A percentile compares a stretch with the other conserved stretches of the same genome.
Conservation (phyloP, 441 rosid genomes). For the Arabidopsis lyrata region DNA sequence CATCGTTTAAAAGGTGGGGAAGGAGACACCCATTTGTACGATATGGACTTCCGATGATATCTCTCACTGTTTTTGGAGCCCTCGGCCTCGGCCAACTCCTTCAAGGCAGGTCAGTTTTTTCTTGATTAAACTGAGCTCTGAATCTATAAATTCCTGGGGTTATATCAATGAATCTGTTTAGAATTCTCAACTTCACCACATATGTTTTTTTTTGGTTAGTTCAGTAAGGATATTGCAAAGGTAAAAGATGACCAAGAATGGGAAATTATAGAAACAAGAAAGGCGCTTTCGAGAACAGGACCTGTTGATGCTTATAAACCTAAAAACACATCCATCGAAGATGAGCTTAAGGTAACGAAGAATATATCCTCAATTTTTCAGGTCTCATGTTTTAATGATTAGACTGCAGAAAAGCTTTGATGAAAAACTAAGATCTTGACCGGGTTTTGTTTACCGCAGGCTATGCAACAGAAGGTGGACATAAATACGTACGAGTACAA, state of each 20-base stretch:
- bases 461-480: constrained; percentile 78
- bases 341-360: constrained; percentile 73
- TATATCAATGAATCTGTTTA: constrained; percentile 3
- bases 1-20: constrained; percentile 83
- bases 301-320: constrained; percentile 79
- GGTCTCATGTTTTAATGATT: background rate
- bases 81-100: constrained; percentile 85
- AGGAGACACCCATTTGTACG: constrained; percentile 81
- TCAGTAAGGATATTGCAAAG: constrained; percentile 89
- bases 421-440: background rate
- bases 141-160: background rate
- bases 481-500: constrained; percentile 79
- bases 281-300: constrained; percentile 81
- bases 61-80: constrained; percentile 84
- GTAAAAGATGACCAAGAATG: constrained; percentile 91
- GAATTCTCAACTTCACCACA: background rate
- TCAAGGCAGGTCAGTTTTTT: constrained; percentile 80
- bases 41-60: constrained; percentile 96
- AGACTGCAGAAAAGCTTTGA: background rate
- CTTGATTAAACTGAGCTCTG: background rate
- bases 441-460: constrained; percentile 49
- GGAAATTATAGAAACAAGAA: constrained; percentile 82
- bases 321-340: constrained; percentile 76
- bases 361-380: background rate
- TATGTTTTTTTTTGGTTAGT: constrained; percentile 37